These are phyloP conservation scores for Fusarium sp. DNA, from an alignment of 2,329 filamentous ascomycete genomes.

Conservation along the genomic window DNA sequence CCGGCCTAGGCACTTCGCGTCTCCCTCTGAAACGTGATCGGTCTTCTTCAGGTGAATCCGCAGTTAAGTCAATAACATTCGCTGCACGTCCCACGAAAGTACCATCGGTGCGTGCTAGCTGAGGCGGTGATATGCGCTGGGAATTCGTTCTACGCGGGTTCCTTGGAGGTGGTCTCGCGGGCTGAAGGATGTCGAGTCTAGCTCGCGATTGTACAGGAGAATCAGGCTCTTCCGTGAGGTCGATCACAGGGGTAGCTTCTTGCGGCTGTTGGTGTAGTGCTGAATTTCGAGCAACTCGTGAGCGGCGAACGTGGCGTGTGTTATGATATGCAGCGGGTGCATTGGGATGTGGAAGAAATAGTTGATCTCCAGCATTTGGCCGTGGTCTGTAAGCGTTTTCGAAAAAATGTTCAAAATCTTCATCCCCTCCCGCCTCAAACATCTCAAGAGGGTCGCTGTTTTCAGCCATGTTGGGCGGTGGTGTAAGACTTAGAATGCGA, in stretches of 20 bases:
- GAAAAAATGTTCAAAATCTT: slow-evolving; percentile 31
- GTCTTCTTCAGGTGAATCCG: slow-evolving; percentile 54
- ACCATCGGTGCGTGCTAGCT: slow-evolving; percentile 56
- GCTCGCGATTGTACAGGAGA: slow-evolving; percentile 53
- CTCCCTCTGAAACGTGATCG: slow-evolving; percentile 26
- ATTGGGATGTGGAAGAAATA: slow-evolving; percentile 32
- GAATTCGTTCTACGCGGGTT: slow-evolving; percentile 56
- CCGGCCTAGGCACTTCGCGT: slow-evolving; percentile 20
- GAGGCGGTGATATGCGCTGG: slow-evolving; percentile 53
- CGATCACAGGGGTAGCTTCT: slow-evolving; percentile 53
- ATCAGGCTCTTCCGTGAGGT: slow-evolving; percentile 62
- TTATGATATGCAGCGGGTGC: slow-evolving; percentile 20
- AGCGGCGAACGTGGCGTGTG: slow-evolving; percentile 1
- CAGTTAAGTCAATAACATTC: slow-evolving; percentile 63
- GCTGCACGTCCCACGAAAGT: slow-evolving; percentile 50
- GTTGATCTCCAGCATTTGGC: not conserved
- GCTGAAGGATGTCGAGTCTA: slow-evolving; percentile 38
- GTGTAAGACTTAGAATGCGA: not conserved
- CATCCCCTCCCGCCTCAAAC: slow-evolving; percentile 32
- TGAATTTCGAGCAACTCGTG: slow-evolving; percentile 1
- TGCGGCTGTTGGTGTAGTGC: slow-evolving; percentile 16
- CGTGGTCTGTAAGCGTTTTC: not conserved
- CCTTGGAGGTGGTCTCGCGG: slow-evolving; percentile 36
- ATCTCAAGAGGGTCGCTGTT: slow-evolving; percentile 32
- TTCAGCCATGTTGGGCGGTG: slow-evolving; percentile 26